These are phyloP conservation scores for Strobilomyces echinocephalus DNA, from an alignment of 768 basidiomycete species.

Conservation along the genomic window DNA sequence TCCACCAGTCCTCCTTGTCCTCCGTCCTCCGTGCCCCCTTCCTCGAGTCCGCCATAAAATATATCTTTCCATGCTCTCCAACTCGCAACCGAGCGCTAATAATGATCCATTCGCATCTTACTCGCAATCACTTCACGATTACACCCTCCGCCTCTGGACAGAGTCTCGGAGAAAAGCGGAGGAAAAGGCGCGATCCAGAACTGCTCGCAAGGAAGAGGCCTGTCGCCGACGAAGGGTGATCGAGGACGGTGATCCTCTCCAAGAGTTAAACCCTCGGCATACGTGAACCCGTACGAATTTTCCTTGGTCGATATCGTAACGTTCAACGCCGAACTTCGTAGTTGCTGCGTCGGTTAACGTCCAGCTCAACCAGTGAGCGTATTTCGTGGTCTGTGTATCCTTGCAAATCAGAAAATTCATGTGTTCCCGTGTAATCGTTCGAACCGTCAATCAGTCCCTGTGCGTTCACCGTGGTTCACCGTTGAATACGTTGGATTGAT, in stretches of 20 bases:
- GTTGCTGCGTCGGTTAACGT: constrained; percentile 11
- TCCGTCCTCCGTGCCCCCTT: neutral
- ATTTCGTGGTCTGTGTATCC: constrained; percentile 8
- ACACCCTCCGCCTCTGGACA: constrained; percentile 63
- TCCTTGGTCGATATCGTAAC: constrained; percentile 14
- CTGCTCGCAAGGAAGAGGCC: constrained; percentile 24
- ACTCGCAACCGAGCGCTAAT: constrained; percentile 7
- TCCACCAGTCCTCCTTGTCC: constrained; percentile 4
- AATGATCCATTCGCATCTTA: constrained; percentile 46
- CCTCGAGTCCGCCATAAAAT: neutral
- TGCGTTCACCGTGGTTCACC: constrained; percentile 10
- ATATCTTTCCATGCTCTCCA: constrained; percentile 13
- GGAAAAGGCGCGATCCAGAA: constrained; percentile 38
- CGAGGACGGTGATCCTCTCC: constrained; percentile 1
- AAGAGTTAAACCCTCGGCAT: constrained; percentile 9
- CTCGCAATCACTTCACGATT: constrained; percentile 61
- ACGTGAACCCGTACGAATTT: constrained; percentile 9
- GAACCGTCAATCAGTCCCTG: constrained; percentile 11
- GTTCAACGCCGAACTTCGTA: neutral
- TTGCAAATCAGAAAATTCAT: constrained; percentile 9
- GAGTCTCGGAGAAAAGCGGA: constrained; percentile 59
- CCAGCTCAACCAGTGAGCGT: constrained; percentile 11
- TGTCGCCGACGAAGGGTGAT: constrained; percentile 24
- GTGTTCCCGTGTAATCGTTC: neutral
- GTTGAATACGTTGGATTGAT: neutral